These are phyloP conservation scores for Capronia americana DNA, from an alignment of 2,329 filamentous ascomycete genomes.

Conservation along the genomic window DNA sequence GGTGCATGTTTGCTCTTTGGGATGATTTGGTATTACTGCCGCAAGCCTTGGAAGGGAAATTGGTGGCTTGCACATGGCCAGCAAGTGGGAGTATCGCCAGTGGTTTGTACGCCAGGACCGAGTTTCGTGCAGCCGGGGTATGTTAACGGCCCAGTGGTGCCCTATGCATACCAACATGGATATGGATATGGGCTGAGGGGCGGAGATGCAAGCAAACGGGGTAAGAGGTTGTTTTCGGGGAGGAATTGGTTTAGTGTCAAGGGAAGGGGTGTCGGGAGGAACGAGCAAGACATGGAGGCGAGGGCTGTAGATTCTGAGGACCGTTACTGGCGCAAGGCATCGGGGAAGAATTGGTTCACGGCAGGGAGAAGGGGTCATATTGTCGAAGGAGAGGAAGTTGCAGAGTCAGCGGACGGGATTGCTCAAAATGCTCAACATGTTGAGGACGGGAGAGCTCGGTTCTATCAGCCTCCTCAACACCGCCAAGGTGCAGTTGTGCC, in stretches of 20 bases:
- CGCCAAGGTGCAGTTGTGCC: neutral
- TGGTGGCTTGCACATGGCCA: constrained; percentile 38
- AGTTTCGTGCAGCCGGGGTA: constrained; percentile 25
- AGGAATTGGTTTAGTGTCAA: constrained; percentile 7
- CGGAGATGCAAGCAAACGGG: constrained; percentile 4
- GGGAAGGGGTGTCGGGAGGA: neutral
- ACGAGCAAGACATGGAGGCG: neutral
- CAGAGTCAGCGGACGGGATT: neutral
- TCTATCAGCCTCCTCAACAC: neutral
- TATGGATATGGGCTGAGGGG: constrained; percentile 19
- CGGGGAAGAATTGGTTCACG: neutral
- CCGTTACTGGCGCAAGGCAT: neutral
- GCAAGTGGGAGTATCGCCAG: constrained; percentile 3
- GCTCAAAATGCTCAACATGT: neutral
- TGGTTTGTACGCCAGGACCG: neutral
- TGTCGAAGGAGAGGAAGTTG: constrained; percentile 3
- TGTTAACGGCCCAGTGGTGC: constrained; percentile 27
- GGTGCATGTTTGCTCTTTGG: constrained; percentile 38
- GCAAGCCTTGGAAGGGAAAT: constrained; percentile 28
- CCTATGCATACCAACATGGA: constrained; percentile 21
- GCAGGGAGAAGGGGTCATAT: neutral
- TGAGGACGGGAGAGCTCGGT: neutral
- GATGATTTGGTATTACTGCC: constrained; percentile 32
- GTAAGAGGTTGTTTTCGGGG: constrained; percentile 9
- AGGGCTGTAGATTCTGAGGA: neutral